Evolutionary conservation across 1,284 basidiomycete genomes (phyloP).

Genomic region (Pascua guehoae): DNA sequence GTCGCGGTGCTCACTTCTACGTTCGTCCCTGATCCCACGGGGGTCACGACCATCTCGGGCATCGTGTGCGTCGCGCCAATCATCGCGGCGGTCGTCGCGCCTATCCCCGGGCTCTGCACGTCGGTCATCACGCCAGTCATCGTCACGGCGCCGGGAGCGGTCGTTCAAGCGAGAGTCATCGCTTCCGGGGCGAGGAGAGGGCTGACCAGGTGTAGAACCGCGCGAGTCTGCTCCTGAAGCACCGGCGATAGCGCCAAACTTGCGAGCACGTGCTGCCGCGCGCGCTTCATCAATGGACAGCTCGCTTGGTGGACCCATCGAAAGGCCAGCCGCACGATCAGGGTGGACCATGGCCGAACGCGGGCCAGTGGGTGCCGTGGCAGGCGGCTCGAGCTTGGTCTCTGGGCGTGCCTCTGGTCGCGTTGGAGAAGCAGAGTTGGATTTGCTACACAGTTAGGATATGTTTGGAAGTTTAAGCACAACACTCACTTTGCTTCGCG

Average conservation of each 20-base stretch:
- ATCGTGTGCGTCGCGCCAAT: conserved; percentile 5
- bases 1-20: background rate
- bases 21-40: background rate
- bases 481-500: conserved; percentile 2
- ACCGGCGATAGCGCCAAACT: conserved; percentile 26
- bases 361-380: conserved; percentile 2
- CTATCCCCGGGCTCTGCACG: too few species aligned
- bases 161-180: conserved; percentile 38
- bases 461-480: too few species aligned
- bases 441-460: too few species aligned
- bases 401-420: background rate
- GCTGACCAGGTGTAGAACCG: conserved; percentile 2
- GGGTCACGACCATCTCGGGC: background rate
- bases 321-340: conserved; percentile 1
- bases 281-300: conserved; percentile 34
- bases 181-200: conserved; percentile 5
- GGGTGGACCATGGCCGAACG: background rate
- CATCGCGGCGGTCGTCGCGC: conserved; percentile 9
- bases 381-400: conserved; percentile 2
- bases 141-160: conserved; percentile 20
- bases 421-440: background rate
- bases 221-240: conserved; percentile 4
- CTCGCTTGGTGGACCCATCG: conserved; percentile 33
- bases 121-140: conserved; percentile 14
- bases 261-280: conserved; percentile 32